Evolutionary conservation across 345 rosid species (phyloP).

Genomic region (Brassica nigra): DNA sequence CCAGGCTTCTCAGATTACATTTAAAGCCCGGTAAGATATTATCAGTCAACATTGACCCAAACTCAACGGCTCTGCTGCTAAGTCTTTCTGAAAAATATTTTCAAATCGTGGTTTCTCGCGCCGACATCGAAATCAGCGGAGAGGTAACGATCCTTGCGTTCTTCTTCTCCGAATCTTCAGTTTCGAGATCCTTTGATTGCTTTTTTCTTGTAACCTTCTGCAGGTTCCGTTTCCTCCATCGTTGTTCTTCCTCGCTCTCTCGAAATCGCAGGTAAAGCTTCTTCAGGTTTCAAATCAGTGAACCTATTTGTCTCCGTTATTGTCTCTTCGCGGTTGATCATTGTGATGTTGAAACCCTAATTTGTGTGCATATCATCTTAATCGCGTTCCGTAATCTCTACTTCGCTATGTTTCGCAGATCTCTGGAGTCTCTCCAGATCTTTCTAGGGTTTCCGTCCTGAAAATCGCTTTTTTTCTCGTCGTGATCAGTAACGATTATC

Average conservation of each 20-base stretch:
- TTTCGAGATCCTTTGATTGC: neutral
- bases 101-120: neutral
- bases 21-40: too few species aligned
- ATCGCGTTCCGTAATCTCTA: neutral
- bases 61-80: neutral
- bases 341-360: neutral
- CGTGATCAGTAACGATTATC: neutral
- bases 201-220: neutral
- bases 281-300: neutral
- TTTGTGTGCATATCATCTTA: neutral
- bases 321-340: neutral
- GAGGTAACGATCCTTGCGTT: neutral
- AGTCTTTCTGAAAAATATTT: neutral
- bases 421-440: neutral
- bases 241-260: neutral
- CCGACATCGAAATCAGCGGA: neutral
- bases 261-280: neutral
- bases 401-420: neutral
- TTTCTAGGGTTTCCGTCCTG: constrained; percentile 10
- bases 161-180: neutral
- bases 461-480: neutral
- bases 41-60: too few species aligned
- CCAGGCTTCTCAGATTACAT: neutral
- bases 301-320: neutral
- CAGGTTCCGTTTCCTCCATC: neutral